Conservation (phyloP, 2,329 filamentous ascomycete genomes). For the Fusarium verticillioides region DNA sequence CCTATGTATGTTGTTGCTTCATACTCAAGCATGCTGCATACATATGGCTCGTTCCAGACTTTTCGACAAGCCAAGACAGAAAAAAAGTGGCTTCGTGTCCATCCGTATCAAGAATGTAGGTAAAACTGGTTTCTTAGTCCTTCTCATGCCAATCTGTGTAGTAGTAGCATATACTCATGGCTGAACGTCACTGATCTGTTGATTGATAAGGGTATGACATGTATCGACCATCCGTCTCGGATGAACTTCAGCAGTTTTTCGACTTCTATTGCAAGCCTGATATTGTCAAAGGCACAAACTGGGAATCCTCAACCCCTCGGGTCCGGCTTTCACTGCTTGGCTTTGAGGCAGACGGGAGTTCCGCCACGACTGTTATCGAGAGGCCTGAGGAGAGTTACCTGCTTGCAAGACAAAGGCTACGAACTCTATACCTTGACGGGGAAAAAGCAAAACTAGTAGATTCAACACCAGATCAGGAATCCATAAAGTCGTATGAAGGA, state of each 20-base stretch:
- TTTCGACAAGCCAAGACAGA: neutral
- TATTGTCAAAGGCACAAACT: fast-evolving
- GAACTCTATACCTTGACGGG: neutral
- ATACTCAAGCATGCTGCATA: constrained; percentile 1
- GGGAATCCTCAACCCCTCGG: neutral
- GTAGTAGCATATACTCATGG: no score
- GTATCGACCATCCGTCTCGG: neutral
- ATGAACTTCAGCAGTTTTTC: neutral
- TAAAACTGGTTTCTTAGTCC: fast-evolving
- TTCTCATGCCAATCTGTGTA: fast-evolving
- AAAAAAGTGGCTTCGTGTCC: neutral
- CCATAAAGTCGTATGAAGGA: neutral
- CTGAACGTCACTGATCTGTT: neutral
- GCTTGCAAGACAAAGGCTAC: neutral
- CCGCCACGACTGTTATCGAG: neutral
- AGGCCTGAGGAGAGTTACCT: neutral
- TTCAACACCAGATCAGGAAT: neutral
- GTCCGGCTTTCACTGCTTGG: neutral
- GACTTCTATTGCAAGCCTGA: neutral
- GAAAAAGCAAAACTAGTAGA: neutral
- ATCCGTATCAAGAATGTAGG: neutral
- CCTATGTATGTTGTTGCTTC: constrained; percentile 1
- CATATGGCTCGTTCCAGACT: neutral
- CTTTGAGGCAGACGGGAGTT: neutral
- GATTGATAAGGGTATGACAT: neutral